Percentiles rank a stretch among this genome's conserved stretches.
These are phyloP conservation scores for Pythium inflatum DNA, from an alignment of 352 stramenopile species.

Conservation along the genomic window DNA sequence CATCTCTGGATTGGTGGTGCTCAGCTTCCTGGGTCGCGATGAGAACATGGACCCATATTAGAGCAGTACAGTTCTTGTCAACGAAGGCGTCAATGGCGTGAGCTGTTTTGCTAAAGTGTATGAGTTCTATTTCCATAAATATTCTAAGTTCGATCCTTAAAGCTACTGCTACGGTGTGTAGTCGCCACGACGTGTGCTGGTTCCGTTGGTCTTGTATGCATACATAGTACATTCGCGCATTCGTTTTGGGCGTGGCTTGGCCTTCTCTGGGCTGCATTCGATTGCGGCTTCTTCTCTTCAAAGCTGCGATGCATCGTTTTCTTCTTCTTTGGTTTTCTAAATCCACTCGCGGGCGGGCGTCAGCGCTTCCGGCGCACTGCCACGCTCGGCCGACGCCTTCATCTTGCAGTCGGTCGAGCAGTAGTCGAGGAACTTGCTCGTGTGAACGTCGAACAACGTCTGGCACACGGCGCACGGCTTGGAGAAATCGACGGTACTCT, in stretches of 20 bases:
- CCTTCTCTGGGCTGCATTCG: not conserved
- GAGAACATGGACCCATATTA: too few relatives aligned
- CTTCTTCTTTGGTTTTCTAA: conserved; percentile 2
- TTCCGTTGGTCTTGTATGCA: too few relatives aligned
- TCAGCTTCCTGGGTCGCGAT: too few relatives aligned
- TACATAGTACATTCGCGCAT: not conserved
- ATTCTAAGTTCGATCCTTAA: conserved; percentile 31
- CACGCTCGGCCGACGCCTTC: conserved; percentile 21
- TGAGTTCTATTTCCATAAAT: conserved; percentile 30
- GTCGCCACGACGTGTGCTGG: too few relatives aligned
- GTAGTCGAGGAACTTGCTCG: conserved; percentile 39
- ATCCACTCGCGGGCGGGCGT: conserved; percentile 34
- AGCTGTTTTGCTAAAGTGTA: not conserved
- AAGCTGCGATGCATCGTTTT: not conserved
- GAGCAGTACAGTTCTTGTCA: too few relatives aligned
- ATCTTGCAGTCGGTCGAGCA: conserved; percentile 38
- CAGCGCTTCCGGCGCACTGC: not conserved
- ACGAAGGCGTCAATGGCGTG: not conserved
- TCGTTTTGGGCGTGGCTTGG: not conserved
- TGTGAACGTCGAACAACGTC: conserved; percentile 20
- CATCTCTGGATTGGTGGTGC: too few relatives aligned
- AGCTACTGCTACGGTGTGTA: not conserved
- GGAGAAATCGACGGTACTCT: not conserved
- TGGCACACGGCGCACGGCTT: conserved; percentile 28
- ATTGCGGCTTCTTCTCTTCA: conserved; percentile 4